Evolutionary conservation across 2,329 filamentous ascomycete species (phyloP).

Genomic region (Byssochlamys sp.): DNA sequence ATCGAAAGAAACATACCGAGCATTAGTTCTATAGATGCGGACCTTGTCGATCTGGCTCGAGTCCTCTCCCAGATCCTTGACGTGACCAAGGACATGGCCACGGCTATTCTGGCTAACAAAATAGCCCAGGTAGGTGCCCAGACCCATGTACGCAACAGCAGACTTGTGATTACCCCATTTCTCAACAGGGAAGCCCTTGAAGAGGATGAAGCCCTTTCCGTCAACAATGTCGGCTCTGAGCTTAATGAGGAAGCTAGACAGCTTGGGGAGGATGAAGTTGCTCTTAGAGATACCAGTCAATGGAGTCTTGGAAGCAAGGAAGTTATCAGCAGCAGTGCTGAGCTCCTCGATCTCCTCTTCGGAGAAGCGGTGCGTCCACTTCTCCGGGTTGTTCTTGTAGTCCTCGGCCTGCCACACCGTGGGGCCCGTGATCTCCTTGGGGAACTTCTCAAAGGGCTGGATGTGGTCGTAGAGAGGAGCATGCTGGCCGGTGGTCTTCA

Average conservation of each 20-base stretch:
- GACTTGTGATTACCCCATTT: slow-evolving; percentile 71
- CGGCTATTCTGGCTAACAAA: slow-evolving; percentile 77
- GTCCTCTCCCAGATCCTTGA: slow-evolving; percentile 80
- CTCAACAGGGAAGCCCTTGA: slow-evolving; percentile 71
- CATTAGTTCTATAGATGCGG: slow-evolving; percentile 81
- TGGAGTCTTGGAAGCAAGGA: slow-evolving; percentile 55
- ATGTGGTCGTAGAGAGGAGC: slow-evolving; percentile 57
- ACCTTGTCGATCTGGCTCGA: slow-evolving; percentile 72
- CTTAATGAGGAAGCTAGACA: slow-evolving; percentile 44
- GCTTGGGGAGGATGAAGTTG: slow-evolving; percentile 53
- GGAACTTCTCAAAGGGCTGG: slow-evolving; percentile 60
- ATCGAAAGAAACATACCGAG: slow-evolving; percentile 49
- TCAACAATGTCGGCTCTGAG: slow-evolving; percentile 61
- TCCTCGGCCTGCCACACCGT: slow-evolving; percentile 65
- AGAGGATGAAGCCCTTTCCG: slow-evolving; percentile 81
- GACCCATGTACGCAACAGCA: slow-evolving; percentile 81
- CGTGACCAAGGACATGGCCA: slow-evolving; percentile 78
- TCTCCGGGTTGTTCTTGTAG: slow-evolving; percentile 52
- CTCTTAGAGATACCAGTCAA: slow-evolving; percentile 61
- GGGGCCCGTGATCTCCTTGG: slow-evolving; percentile 58
- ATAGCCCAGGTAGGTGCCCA: slow-evolving; percentile 77
- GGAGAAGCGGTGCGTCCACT: slow-evolving; percentile 64
- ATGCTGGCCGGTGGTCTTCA: slow-evolving; percentile 64
- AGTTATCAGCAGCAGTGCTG: slow-evolving; percentile 56
- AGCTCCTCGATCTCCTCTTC: slow-evolving; percentile 59